These are phyloP conservation scores for Penicillium vulpinum DNA, from an alignment of 2,329 filamentous ascomycete genomes.

Conservation along the genomic window DNA sequence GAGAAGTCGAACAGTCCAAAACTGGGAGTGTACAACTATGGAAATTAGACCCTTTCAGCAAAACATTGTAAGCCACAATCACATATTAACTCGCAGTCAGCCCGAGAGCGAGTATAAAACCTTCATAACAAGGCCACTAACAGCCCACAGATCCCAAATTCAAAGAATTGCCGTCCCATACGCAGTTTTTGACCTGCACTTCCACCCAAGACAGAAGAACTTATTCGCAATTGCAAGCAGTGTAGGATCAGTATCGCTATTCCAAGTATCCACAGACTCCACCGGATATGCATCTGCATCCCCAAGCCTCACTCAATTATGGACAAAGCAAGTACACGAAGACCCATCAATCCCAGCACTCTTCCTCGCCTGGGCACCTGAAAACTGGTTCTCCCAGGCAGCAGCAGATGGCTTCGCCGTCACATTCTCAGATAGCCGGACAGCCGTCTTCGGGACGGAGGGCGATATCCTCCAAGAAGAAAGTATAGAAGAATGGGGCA, in stretches of 20 bases:
- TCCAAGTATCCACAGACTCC: conserved; percentile 28
- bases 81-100: neutral
- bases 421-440: conserved; percentile 68
- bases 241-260: conserved; percentile 53
- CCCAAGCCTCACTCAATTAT: conserved; percentile 38
- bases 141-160: conserved; percentile 50
- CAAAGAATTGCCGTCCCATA: conserved; percentile 65
- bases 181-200: conserved; percentile 83
- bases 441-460: conserved; percentile 57
- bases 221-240: conserved; percentile 76
- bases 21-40: conserved; percentile 74
- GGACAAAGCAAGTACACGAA: conserved; percentile 52
- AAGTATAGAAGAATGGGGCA: conserved; percentile 24
- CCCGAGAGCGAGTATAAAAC: neutral
- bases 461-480: conserved; percentile 13
- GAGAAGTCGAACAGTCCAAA: conserved; percentile 56
- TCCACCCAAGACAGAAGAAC: conserved; percentile 59
- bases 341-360: conserved; percentile 63
- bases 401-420: conserved; percentile 59
- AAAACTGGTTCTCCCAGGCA: conserved; percentile 25
- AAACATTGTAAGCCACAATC: conserved; percentile 29
- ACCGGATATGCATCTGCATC: neutral
- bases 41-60: conserved; percentile 44
- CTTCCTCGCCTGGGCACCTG: conserved; percentile 72
- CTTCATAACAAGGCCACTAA: conserved; percentile 13